Percentiles rank a stretch among this genome's conserved stretches.
These are phyloP conservation scores for Centella asiatica DNA, from an alignment of 129 eudicot species.

Conservation along the genomic window DNA sequence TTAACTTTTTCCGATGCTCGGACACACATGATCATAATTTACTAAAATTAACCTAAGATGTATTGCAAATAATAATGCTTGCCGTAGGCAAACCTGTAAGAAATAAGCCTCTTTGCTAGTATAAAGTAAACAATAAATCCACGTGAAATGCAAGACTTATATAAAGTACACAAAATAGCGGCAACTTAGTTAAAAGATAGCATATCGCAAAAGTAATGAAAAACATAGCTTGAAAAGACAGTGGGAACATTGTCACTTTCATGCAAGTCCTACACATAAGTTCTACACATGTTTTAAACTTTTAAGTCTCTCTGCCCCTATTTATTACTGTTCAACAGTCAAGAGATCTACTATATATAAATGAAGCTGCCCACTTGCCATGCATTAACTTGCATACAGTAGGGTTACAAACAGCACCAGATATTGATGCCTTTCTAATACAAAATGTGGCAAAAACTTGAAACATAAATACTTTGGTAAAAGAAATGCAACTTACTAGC, in stretches of 20 bases:
- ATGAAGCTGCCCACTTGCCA: not conserved
- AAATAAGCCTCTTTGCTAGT: too few relatives aligned
- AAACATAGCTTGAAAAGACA: not conserved
- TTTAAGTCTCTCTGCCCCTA: not conserved
- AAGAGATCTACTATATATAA: not conserved
- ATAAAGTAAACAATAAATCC: too few relatives aligned
- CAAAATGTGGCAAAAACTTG: not conserved
- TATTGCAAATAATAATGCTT: too few relatives aligned
- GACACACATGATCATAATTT: too few relatives aligned
- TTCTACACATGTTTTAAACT: not conserved
- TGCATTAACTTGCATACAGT: not conserved
- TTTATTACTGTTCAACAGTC: not conserved
- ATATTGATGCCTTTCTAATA: not conserved
- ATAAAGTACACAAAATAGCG: not conserved
- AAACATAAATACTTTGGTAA: not conserved
- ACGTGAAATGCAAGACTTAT: too few relatives aligned
- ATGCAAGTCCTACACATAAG: not conserved
- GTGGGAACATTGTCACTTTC: not conserved
- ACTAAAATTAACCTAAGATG: too few relatives aligned
- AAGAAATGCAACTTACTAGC: conserved; percentile 52
- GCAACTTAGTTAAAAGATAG: not conserved
- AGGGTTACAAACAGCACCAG: not conserved
- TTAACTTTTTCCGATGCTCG: too few relatives aligned
- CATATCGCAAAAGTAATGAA: not conserved
- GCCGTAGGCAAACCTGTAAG: too few relatives aligned